Base-by-base conservation (phyloP, 1,284 basidiomycete genomes). In the Trametes pubescens region DNA sequence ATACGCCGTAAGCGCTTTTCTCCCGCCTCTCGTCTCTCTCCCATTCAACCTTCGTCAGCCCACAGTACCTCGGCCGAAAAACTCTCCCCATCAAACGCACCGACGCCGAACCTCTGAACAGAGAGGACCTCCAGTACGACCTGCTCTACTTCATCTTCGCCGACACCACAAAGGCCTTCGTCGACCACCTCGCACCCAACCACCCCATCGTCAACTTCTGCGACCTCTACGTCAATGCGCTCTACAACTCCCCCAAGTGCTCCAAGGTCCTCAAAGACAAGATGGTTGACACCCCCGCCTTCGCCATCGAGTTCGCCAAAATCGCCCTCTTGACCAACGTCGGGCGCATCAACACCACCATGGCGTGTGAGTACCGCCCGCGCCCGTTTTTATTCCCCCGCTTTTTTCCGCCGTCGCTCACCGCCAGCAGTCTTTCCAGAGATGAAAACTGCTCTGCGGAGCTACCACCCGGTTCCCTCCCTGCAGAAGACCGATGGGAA, bases 381-480 rank as follows among this genome's bases (percentile, higher is more conserved):
- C 37, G 21, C 24, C 14, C 48, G 40, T 26, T 40, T 38, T 18
- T 38, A 55, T 63, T 61, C 38, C 54, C 29, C 46, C 56, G 38
- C 46, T 18, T 49, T 44, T 43, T 51, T 57, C 55, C 66, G 49
- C 52, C 51, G 57, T 47, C 55, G 35, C 48, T 56, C 11, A 56
- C 53, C 29, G 10, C 47, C 24, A 60, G 24, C 71, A 90, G 88
- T 90, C 76, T 90, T 90, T 72, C 86, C 86, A 29, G 91, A 93
- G 78, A 93, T 94, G 91, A 89, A 90, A 76, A 94, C 93, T 1
- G 82, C 90, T 14, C 82, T 94, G 68, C 83, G 92, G 64, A 92
- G 90, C 43, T 95, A 94, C 76, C 92, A 94, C 73, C 91, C 93
- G 9, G 84, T 95, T 13, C 92, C 93, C 32, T 86, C 86, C 14